Base-by-base conservation (phyloP, 2,329 filamentous ascomycete genomes). In the Bisporella sp. region DNA sequence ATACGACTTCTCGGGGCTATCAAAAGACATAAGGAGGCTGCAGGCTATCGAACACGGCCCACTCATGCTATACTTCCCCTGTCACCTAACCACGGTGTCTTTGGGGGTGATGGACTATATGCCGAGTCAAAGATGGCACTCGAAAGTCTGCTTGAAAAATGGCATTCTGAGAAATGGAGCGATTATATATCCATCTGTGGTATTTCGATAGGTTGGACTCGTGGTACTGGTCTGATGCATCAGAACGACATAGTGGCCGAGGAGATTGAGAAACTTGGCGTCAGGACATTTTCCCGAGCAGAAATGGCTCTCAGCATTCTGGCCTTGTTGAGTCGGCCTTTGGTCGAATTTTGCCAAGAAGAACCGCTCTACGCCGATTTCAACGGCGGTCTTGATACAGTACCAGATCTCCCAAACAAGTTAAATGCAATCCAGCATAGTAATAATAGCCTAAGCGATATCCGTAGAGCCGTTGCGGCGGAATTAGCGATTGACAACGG, bases 1-100 rank as follows among this genome's bases (percentile, higher is more conserved):
- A 74, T 96, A 56, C 88, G 92, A 59, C 82, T 97, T 53, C 78
- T 97, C 46, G 92, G 92, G 60, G 81, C 75, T 57, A 85, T 97
- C 71, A 96, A 96, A 78, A 72, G 82, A 7, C 85, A 96, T 68
- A 97, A 97, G 77, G 77, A 84, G 28, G 78, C 84, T 55, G 82
- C 85, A 57, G 88, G 87, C 52, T 93, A 91, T 64, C 88, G 95
- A 73, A 96, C 91, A 31, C 87, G 91, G 29, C 92, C 92, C 40
- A 91, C 92, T 21, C 47, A 46, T 21, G 44, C 35, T 33, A n/a
- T 46, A 5, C 13, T 46, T n/a, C 44, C 60, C 96, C 77, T 97
- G n/a, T 97, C 92, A 2, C 92, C 92, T 52, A 97, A 97, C 73
- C 92, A 97, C 71, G 92, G 92, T 57, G 96, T 90, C 30, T 97